Percentiles rank a stretch among this genome's conserved stretches.
phyloP scores from a whole-genome alignment of 176 grass and related monocot genomes.

The Oryza punctata region DNA sequence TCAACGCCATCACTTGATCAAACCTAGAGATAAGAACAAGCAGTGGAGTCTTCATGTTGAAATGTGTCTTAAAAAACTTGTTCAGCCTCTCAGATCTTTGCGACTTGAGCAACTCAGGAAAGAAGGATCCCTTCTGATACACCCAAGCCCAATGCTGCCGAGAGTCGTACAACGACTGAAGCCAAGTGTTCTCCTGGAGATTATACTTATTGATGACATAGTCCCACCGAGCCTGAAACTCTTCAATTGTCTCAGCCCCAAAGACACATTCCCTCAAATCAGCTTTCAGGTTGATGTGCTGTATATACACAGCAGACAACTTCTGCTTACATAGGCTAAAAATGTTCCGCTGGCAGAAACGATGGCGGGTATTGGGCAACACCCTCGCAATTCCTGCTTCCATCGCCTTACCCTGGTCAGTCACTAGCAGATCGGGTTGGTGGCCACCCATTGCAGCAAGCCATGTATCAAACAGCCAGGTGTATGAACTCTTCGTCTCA shows the following conservation, averaged over 20 bases:
- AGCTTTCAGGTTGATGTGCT: constrained; percentile 48
- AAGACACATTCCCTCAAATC: constrained; percentile 57
- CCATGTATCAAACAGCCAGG: constrained; percentile 69
- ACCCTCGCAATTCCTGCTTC: constrained; percentile 60
- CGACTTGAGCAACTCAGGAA: constrained; percentile 50
- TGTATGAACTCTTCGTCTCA: constrained; percentile 61
- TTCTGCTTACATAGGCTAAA: constrained; percentile 63
- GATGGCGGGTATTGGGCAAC: constrained; percentile 51
- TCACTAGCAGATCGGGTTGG: constrained; percentile 50
- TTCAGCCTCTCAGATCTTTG: constrained; percentile 51
- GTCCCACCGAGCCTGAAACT: constrained; percentile 63
- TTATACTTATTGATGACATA: constrained; percentile 52
- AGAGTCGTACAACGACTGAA: constrained; percentile 42
- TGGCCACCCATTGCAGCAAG: constrained; percentile 52
- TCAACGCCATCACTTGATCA: constrained; percentile 49
- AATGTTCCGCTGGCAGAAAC: constrained; percentile 61
- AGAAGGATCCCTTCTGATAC: constrained; percentile 54
- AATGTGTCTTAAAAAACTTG: constrained; percentile 60
- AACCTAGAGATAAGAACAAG: constrained; percentile 51
- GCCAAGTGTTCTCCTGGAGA: constrained; percentile 55
- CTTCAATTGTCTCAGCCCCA: constrained; percentile 38
- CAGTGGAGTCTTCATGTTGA: constrained; percentile 55
- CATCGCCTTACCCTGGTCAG: constrained; percentile 62
- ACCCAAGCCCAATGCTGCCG: constrained; percentile 55
- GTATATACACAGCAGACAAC: constrained; percentile 48